Percentiles rank a stretch among this genome's conserved stretches.
Evolutionary conservation across 2,329 filamentous ascomycete species (phyloP).

Genomic region (Neobulgaria alba): DNA sequence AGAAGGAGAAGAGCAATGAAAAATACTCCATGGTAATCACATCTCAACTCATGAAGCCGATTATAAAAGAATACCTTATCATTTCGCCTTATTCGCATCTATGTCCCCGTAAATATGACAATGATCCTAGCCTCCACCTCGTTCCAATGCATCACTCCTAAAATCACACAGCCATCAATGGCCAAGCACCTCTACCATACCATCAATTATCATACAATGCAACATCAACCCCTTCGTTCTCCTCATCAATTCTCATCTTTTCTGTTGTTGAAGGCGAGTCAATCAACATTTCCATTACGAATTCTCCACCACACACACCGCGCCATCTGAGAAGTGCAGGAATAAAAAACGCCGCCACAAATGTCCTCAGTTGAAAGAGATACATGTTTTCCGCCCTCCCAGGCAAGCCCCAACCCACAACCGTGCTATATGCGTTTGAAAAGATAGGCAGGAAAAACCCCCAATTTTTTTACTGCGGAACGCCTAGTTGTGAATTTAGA

Average conservation of each 20-base stretch:
- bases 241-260: no score
- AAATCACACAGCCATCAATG: background rate
- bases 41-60: background rate
- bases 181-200: background rate
- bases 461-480: no score
- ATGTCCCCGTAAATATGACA: background rate
- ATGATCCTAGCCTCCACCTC: background rate
- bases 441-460: no score
- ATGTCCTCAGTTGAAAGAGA: background rate
- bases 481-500: constrained; percentile 4
- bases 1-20: no score
- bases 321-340: background rate
- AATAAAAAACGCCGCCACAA: background rate
- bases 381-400: background rate
- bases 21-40: background rate
- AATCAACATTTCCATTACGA: background rate
- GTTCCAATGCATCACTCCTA: background rate
- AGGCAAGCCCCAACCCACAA: background rate
- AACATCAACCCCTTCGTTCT: background rate
- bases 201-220: background rate
- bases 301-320: background rate
- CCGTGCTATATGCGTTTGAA: background rate
- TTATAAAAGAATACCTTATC: no score
- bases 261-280: no score
- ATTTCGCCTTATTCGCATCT: no score